A percentile compares a stretch with the other conserved stretches of the same genome.
These are phyloP conservation scores for Penicillium crustosum DNA, from an alignment of 2,329 filamentous ascomycete genomes.

Conservation along the genomic window DNA sequence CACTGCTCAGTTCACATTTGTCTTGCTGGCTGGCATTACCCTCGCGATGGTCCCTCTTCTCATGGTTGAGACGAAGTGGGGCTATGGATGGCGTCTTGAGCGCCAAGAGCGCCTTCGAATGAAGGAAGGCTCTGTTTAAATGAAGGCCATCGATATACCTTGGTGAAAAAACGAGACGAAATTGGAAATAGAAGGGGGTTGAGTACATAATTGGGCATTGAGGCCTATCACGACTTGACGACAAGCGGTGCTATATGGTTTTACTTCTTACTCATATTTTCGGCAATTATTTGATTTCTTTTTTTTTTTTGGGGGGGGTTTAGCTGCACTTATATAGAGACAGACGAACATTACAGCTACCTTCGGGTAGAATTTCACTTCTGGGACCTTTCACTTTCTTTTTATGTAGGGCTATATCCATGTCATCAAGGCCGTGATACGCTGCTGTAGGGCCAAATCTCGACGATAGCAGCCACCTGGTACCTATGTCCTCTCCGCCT, in stretches of 20 bases:
- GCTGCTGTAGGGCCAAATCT: neutral
- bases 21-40: constrained; percentile 31
- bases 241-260: constrained; percentile 1
- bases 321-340: neutral
- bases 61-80: constrained; percentile 28
- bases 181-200: neutral
- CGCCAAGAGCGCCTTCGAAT: constrained; percentile 20
- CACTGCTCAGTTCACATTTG: constrained; percentile 30
- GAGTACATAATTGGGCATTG: neutral
- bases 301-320: neutral
- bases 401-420: neutral
- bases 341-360: neutral
- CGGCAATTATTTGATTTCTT: neutral
- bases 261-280: constrained; percentile 1
- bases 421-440: neutral
- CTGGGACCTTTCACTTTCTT: neutral
- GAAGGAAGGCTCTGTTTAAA: constrained; percentile 7
- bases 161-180: no score
- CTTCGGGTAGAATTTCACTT: neutral
- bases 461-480: neutral
- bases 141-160: neutral
- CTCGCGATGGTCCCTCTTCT: constrained; percentile 28
- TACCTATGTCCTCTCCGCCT: neutral
- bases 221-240: constrained; percentile 8
- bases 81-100: constrained; percentile 29